Base-by-base conservation (phyloP, 305 asterid genomes). In the Fraxinus angustifolia region DNA sequence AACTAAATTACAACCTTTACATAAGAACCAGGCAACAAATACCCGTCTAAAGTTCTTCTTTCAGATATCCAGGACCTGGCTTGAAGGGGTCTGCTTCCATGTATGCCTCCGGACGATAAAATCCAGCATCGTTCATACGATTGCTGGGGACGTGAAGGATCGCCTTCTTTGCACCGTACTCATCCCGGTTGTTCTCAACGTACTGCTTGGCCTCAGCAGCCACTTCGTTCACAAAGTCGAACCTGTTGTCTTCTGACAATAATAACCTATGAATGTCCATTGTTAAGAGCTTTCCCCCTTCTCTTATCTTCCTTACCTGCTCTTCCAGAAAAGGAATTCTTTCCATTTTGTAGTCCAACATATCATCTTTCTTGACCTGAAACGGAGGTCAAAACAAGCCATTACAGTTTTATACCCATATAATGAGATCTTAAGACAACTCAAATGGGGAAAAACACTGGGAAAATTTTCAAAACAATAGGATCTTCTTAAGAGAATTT, bases 291-390 rank as follows among this genome's bases (percentile, higher is more conserved):
- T 91, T 85, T n/a, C 97, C 98, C 0, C 92, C 89, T 8, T 90
- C 97, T 83, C 92, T 88, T 86, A 96, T 90, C 87, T 82, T 90
- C 89, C 99, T 91, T 85, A 94, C 93, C 83, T 89, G 96, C 82
- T 96, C 99, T 89, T 96, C 99, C 6, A 96, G 94, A 87, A 96
- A 96, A 1, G 99, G 99, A 50, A 90, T 86, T 84, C 97, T 91
- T 84, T 91, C 97, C 86, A 92, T 79, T 75, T 68, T 89, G 83
- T 87, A 86, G 26, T 82, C 90, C 91, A 90, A 77, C 68, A 80
- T 87, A 33, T 90, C 85, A 84, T 96, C 99, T 79, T 82, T 90
- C 80, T 89, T 94, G 26, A 82, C 48, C 97, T 92, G 94, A 11
- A 77, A 81, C 19, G 68, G 33, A 28, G 50, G 35, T 4, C 3